Evolutionary conservation across 2,329 filamentous ascomycete species (phyloP).

Genomic region (Sporothrix protearum): DNA sequence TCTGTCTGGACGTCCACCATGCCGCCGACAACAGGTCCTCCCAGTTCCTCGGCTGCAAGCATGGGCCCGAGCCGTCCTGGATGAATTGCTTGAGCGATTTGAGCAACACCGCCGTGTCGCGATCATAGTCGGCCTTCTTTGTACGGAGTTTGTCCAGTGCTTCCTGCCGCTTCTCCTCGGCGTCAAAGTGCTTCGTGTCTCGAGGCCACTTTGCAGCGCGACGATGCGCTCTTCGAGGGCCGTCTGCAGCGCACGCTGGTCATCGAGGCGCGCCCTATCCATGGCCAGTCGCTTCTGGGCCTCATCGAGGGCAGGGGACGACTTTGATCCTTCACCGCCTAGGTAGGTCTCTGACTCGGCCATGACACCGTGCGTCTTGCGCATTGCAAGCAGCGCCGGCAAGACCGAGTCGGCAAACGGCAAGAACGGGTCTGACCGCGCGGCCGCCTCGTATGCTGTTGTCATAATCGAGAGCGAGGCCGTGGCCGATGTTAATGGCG

Average conservation of each 20-base stretch:
- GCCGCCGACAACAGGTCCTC: constrained; percentile 77
- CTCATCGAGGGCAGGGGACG: constrained; percentile 35
- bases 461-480: constrained; percentile 52
- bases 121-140: constrained; percentile 58
- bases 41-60: constrained; percentile 78
- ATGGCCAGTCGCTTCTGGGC: constrained; percentile 48
- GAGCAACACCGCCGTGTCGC: constrained; percentile 58
- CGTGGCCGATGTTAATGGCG: constrained; percentile 28
- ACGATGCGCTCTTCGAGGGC: constrained; percentile 57
- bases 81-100: constrained; percentile 67
- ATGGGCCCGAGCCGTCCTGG: constrained; percentile 66
- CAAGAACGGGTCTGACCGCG: constrained; percentile 60
- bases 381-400: constrained; percentile 67
- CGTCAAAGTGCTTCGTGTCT: constrained; percentile 52
- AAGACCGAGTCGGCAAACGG: constrained; percentile 65
- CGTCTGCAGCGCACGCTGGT: constrained; percentile 54
- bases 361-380: constrained; percentile 62
- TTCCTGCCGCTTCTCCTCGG: constrained; percentile 60
- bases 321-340: constrained; percentile 39
- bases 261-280: constrained; percentile 49
- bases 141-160: constrained; percentile 58
- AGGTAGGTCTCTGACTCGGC: constrained; percentile 62
- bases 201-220: constrained; percentile 55
- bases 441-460: constrained; percentile 62
- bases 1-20: constrained; percentile 61